Evolutionary conservation across 805 yeast species (phyloP).

Genomic region (Monosporozyma servazzii): DNA sequence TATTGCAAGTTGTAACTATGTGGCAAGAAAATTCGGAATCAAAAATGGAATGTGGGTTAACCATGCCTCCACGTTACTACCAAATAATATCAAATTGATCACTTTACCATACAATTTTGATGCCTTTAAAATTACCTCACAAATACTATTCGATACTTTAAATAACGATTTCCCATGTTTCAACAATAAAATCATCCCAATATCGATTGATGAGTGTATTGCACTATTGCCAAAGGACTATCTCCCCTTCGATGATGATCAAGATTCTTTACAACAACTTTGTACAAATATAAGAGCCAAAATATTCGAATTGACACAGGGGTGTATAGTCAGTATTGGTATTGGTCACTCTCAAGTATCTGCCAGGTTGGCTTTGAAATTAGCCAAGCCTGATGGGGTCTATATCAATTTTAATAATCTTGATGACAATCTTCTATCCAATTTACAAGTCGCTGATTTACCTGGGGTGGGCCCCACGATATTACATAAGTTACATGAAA

Average conservation of each 20-base stretch:
- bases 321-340: conserved; percentile 74
- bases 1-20: conserved; percentile 86
- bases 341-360: conserved; percentile 62
- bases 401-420: conserved; percentile 13
- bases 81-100: conserved; percentile 38
- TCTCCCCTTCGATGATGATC: not conserved
- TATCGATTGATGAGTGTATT: conserved; percentile 89
- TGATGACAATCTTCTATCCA: conserved; percentile 8
- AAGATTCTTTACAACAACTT: conserved; percentile 13
- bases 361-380: conserved; percentile 63
- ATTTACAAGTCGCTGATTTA: conserved; percentile 31
- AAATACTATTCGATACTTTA: conserved; percentile 53
- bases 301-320: conserved; percentile 37
- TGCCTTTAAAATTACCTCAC: conserved; percentile 58
- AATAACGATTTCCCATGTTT: conserved; percentile 3
- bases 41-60: conserved; percentile 86
- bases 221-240: conserved; percentile 12
- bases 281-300: conserved; percentile 30
- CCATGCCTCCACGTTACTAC: conserved; percentile 56
- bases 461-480: conserved; percentile 60
- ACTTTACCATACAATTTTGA: conserved; percentile 66
- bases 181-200: conserved; percentile 52
- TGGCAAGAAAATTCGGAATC: conserved; percentile 71
- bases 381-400: conserved; percentile 76
- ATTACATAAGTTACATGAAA: conserved; percentile 35